Base-by-base conservation (phyloP, 2,329 filamentous ascomycete species). In the Diaporthe vaccinii region DNA sequence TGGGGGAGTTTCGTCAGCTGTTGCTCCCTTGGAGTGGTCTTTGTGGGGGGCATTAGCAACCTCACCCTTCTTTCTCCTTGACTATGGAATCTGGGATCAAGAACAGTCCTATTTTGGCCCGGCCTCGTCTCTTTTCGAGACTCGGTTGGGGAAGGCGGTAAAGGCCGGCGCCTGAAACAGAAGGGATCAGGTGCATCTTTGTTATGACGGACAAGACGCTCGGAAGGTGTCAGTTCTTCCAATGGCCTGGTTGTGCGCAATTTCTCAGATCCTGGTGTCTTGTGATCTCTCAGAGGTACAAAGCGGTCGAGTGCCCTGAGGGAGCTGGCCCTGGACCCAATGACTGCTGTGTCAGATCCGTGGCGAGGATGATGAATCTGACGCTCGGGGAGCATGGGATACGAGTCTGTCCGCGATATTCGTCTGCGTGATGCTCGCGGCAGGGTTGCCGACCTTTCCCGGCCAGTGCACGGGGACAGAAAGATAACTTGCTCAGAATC, bases 271-370 rank as follows among this genome's bases (percentile, higher is more conserved):
- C 81, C 73, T 12, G 85, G 80, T 25, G 83, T 81, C 0, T 77
- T 75, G 20, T 79, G 76, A 49, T 86, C 82, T 75, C 88, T 83
- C 12, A 81, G 80, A 17, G 89, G 87, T 6, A 91, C 83, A 77
- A 90, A 91, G 62, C 89, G 87, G 77, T 91, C 89, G 4, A 85
- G 82, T 7, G 76, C 75, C 12, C 79, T 80, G 15, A 82, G 46
- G 10, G 79, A 79, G 17, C 61, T 65, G 55, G 41, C 61, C 41
- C 69, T 75, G 1, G 53, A 44, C 15, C 39, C 53, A 46, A 41
- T 75, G 55, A 76, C n/a, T 20, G 25, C 68, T 20, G 68, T 76
- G 22, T 76, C 73, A 65, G 75, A 76, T 3, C 69, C 73, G 31
- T 53, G 25, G 31, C 75, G 75, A 51, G 59, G 55, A 46, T 76